phyloP scores from a whole-genome alignment of 257 asterid species.

The Solanum bukasovii region DNA sequence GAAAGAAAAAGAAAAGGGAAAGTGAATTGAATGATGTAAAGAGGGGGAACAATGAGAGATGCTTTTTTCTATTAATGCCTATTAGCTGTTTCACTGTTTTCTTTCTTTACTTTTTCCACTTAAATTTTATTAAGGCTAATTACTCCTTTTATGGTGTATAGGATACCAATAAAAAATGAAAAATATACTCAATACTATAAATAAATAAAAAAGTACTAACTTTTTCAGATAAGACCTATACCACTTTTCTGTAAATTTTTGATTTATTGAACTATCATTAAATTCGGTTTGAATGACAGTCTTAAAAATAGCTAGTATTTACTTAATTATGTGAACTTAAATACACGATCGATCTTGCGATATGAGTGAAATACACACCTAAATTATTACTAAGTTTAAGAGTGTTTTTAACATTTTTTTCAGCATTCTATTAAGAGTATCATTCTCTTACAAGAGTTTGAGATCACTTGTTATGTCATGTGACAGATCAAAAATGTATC shows the following conservation, averaged over 20 bases:
- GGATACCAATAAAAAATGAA: too few relatives aligned
- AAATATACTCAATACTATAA: not conserved
- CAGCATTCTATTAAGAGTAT: too few relatives aligned
- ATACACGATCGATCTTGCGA: accelerated
- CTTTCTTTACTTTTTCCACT: not conserved
- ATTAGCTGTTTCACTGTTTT: not conserved
- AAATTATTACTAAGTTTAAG: too few relatives aligned
- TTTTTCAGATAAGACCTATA: not conserved
- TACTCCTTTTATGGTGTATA: too few relatives aligned
- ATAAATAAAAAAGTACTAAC: too few relatives aligned
- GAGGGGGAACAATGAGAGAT: not conserved
- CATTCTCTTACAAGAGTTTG: accelerated
- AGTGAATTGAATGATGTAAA: constrained; percentile 7
- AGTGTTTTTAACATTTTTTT: too few relatives aligned
- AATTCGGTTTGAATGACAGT: too few relatives aligned
- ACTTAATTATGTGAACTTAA: too few relatives aligned
- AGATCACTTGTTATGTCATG: too few relatives aligned
- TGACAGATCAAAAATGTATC: accelerated
- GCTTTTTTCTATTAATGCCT: constrained; percentile 2
- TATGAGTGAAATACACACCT: too few relatives aligned
- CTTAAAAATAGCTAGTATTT: too few relatives aligned
- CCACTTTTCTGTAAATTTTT: not conserved
- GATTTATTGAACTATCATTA: too few relatives aligned
- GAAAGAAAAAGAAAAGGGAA: constrained; percentile 4
- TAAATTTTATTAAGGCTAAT: not conserved